Conservation (phyloP, 2,329 filamentous ascomycete genomes). For the Fusarium illudens region DNA sequence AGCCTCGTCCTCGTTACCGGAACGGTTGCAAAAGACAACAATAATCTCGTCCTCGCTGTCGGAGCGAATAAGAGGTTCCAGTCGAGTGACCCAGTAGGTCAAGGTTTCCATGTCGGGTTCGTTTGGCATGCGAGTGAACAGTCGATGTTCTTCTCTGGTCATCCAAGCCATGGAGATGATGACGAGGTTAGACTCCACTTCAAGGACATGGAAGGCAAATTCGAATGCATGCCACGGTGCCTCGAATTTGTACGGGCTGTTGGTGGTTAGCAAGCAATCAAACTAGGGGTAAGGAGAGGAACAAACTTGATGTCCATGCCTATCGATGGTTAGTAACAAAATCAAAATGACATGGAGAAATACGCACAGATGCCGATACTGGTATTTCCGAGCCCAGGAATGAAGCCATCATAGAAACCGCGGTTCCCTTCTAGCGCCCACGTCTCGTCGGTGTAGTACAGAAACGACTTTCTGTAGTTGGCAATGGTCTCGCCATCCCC, state of each 20-base stretch:
- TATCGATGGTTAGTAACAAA: background rate
- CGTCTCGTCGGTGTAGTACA: slow-evolving; percentile 68
- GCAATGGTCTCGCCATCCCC: slow-evolving; percentile 66
- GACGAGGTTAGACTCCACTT: slow-evolving; percentile 66
- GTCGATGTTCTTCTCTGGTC: slow-evolving; percentile 61
- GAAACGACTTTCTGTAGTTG: slow-evolving; percentile 68
- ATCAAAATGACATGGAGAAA: too few relatives aligned
- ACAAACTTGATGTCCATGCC: too few relatives aligned
- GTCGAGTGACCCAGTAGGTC: slow-evolving; percentile 76
- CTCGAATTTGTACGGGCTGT: slow-evolving; percentile 50
- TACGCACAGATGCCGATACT: slow-evolving; percentile 65
- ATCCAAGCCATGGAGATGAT: slow-evolving; percentile 83
- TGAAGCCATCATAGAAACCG: slow-evolving; percentile 58
- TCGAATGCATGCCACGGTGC: slow-evolving; percentile 52
- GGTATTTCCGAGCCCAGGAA: slow-evolving; percentile 60
- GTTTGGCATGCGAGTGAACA: slow-evolving; percentile 57
- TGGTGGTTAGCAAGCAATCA: slow-evolving; percentile 3
- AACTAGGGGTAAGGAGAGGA: too few relatives aligned
- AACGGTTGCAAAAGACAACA: slow-evolving; percentile 75
- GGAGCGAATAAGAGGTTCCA: slow-evolving; percentile 69
- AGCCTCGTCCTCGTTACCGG: slow-evolving; percentile 70
- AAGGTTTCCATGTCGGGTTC: slow-evolving; percentile 78
- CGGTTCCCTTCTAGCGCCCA: slow-evolving; percentile 65
- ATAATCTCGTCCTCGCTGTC: slow-evolving; percentile 67
- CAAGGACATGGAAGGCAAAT: slow-evolving; percentile 64